Evolutionary conservation across 202 grass and related monocot species (phyloP).

Genomic region (Thinopyrum obtusiflorum): DNA sequence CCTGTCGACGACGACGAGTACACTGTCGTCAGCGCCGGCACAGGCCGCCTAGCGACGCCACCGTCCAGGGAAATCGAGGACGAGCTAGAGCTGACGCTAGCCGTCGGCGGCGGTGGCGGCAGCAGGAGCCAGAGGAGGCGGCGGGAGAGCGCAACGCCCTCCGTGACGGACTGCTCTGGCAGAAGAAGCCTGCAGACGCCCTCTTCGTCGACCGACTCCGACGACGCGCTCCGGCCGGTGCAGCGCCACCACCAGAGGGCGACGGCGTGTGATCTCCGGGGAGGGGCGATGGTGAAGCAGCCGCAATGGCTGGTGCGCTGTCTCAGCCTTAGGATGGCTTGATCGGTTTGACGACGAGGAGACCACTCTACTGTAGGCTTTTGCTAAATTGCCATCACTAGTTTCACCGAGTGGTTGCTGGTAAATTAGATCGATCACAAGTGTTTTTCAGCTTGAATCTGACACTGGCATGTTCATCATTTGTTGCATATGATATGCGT

Average conservation of each 20-base stretch:
- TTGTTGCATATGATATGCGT: not conserved
- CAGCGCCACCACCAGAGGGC: slow-evolving; percentile 10
- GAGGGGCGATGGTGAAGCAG: slow-evolving; percentile 34
- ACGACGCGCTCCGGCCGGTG: slow-evolving; percentile 13
- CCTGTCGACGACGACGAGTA: slow-evolving; percentile 34
- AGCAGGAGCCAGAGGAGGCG: not conserved
- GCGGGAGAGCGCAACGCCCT: not conserved
- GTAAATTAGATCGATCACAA: slow-evolving; percentile 1
- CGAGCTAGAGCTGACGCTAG: slow-evolving; percentile 73
- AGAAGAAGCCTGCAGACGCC: slow-evolving; percentile 16
- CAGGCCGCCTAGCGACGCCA: not conserved
- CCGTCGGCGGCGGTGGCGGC: slow-evolving; percentile 26
- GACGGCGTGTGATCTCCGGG: slow-evolving; percentile 28
- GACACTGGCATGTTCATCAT: not conserved
- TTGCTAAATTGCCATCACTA: not conserved
- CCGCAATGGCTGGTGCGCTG: slow-evolving; percentile 49
- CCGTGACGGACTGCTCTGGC: slow-evolving; percentile 28
- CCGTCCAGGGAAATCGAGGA: slow-evolving; percentile 7
- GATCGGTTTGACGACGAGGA: not conserved
- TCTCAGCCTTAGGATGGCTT: slow-evolving; percentile 59
- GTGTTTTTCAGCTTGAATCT: not conserved
- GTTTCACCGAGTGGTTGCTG: not conserved
- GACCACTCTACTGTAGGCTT: not conserved
- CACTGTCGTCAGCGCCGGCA: not conserved
- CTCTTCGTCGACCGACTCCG: slow-evolving; percentile 34